Base-by-base conservation (phyloP, 2,329 filamentous ascomycete genomes). In the Sporothrix euskadiensis region DNA sequence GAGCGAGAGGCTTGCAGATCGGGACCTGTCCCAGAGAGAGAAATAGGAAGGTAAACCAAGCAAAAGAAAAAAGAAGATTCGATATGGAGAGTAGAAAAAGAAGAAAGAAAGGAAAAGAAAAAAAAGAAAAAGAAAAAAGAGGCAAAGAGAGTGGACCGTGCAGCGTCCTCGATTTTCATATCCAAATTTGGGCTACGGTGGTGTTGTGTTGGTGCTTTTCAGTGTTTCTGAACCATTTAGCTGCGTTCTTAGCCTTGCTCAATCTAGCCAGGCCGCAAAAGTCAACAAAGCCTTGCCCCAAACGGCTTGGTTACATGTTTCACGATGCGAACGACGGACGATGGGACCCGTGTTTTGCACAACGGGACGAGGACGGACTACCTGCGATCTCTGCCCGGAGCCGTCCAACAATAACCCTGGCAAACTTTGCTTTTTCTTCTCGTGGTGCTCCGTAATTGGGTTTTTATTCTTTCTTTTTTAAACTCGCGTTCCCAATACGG, bases 201-300 rank as follows among this genome's bases (percentile, higher is more conserved):
- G 35, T 63, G 59, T 14, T 44, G 7, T 44, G 9, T 10, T 44
- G 14, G 44, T 49, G 44, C 44, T 49, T 35, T 61, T 61, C 9
- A 10, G 57, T 2, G 6, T 19, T 47, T 66, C 22, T 19, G 10
- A 8, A 10, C 22, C 12, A n/a, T 47, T 10, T 59, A 47, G 39
- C 9, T 47, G 39, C 61, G n/a, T 47, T 41, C 19, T 63, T 26
- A 44, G 35, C 35, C 35, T 65, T 65, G 59, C 59, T 65, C 26
- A 7, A 69, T 32, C 44, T 68, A 26, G 65, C 65, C 14, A 54
- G 41, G 26, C 30, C 47, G 47, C 14, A 14, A 49, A 69, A 52
- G 66, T 69, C 66, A 54, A 69, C 66, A 69, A 35, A 59, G 52
- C 54, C 54, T 59, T 71, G 39, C 8, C 69, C 61, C 69, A 47